Percentiles rank a stretch among this genome's conserved stretches.
phyloP scores from a whole-genome alignment of 106 monocot genomes.

The Gastrodia elata region DNA sequence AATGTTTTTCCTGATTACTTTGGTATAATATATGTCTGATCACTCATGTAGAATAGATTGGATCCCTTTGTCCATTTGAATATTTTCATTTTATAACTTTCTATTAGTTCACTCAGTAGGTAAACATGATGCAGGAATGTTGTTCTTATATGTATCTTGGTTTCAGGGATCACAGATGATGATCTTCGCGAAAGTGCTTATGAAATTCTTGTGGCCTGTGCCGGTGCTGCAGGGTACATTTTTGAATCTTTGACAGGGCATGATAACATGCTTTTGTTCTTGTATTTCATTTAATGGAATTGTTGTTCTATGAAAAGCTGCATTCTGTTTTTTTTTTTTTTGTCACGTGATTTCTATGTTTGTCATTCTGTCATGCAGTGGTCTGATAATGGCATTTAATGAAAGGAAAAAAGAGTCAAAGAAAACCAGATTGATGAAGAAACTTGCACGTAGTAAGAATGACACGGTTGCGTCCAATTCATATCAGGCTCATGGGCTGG shows the following conservation, averaged over 20 bases:
- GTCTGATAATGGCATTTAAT: constrained; percentile 84
- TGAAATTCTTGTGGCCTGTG: constrained; percentile 87
- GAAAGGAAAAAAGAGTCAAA: constrained; percentile 98
- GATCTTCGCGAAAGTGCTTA: constrained; percentile 97
- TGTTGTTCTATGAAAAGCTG: neutral
- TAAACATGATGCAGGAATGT: neutral
- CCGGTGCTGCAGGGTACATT: constrained; percentile 82
- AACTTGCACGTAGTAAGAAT: constrained; percentile 75
- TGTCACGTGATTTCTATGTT: constrained; percentile 1
- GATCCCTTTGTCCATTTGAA: neutral
- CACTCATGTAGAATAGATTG: neutral
- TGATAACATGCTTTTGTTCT: neutral
- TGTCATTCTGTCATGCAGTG: constrained; percentile 29
- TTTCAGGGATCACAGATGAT: constrained; percentile 85
- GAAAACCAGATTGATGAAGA: constrained; percentile 71
- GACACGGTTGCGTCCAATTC: constrained; percentile 43
- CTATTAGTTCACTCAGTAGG: neutral
- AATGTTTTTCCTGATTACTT: neutral
- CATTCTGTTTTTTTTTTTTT: neutral
- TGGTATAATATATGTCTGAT: neutral
- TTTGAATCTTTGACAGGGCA: constrained; percentile 10
- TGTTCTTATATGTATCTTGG: constrained; percentile 4
- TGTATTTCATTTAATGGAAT: constrained; percentile 2
- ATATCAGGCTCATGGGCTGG: constrained; percentile 64
- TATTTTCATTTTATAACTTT: neutral